Evolutionary conservation across 805 yeast species (phyloP).

Genomic region (Candida oleophila): DNA sequence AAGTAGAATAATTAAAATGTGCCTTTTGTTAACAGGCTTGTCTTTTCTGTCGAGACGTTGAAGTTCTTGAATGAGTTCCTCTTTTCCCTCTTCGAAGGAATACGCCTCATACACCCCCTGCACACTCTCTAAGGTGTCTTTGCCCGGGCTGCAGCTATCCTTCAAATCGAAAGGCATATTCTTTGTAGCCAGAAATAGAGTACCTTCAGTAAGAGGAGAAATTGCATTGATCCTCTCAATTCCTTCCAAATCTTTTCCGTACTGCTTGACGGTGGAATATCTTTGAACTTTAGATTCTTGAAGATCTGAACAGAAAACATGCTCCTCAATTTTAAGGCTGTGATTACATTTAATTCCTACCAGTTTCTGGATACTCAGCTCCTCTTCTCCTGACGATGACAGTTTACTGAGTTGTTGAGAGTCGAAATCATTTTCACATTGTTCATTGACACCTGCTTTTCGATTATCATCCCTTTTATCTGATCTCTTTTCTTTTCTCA

Average conservation of each 20-base stretch:
- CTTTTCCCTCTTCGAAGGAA: background rate
- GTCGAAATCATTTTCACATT: too few species aligned
- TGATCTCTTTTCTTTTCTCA: background rate
- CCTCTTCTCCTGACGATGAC: background rate
- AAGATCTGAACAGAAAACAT: background rate
- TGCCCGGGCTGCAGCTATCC: background rate
- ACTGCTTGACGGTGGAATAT: background rate
- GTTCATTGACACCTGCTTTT: background rate
- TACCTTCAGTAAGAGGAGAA: slow-evolving; percentile 6
- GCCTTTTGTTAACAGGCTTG: background rate
- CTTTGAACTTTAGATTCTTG: background rate
- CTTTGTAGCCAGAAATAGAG: background rate
- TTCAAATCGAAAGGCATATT: background rate
- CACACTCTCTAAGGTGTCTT: background rate
- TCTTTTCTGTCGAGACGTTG: background rate
- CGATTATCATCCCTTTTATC: background rate
- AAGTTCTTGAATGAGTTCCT: background rate
- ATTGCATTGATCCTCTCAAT: slow-evolving; percentile 3
- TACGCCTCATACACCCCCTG: background rate
- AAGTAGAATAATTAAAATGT: background rate
- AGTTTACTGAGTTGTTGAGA: too few species aligned
- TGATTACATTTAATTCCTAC: background rate
- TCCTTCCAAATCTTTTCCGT: background rate
- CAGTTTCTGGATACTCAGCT: background rate
- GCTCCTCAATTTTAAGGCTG: too few species aligned